A percentile compares a stretch with the other conserved stretches of the same genome.
phyloP scores from a whole-genome alignment of 352 stramenopile species.

The Phytophthora citricola region DNA sequence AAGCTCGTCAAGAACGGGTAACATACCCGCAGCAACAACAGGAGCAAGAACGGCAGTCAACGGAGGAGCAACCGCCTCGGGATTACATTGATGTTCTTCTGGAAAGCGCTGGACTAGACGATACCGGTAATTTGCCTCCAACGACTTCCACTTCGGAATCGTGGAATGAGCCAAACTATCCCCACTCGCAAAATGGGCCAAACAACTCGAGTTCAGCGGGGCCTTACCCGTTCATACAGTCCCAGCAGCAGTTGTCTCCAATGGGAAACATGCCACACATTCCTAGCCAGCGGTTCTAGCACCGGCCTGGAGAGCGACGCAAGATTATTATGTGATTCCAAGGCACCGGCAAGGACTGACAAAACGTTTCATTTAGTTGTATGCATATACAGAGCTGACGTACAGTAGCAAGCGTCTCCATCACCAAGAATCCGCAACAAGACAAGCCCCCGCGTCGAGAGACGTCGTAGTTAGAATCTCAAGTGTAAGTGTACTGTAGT shows the following conservation, averaged over 20 bases:
- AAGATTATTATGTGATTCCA: too few species aligned
- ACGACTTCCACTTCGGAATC: slow-evolving; percentile 38
- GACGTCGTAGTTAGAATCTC: slow-evolving; percentile 32
- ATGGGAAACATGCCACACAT: slow-evolving; percentile 37
- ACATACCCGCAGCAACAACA: slow-evolving; percentile 25
- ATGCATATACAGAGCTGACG: slow-evolving; percentile 29
- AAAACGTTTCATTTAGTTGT: slow-evolving; percentile 21
- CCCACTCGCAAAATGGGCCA: slow-evolving; percentile 20
- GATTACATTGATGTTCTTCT: slow-evolving; percentile 72
- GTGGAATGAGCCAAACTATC: slow-evolving; percentile 34
- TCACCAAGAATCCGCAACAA: slow-evolving; percentile 32
- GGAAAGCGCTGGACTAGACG: slow-evolving; percentile 61
- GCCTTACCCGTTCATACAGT: slow-evolving; percentile 33
- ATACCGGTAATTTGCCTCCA: slow-evolving; percentile 36
- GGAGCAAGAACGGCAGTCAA: slow-evolving; percentile 15
- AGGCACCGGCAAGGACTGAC: too few species aligned
- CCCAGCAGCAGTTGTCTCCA: slow-evolving; percentile 38
- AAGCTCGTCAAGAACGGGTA: slow-evolving; percentile 31
- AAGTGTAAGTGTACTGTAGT: slow-evolving; percentile 32
- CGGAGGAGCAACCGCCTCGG: slow-evolving; percentile 27
- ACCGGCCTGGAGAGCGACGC: background rate
- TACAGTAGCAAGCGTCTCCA: slow-evolving; percentile 38
- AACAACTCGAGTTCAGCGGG: slow-evolving; percentile 8
- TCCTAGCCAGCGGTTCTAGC: slow-evolving; percentile 39
- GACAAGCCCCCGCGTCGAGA: slow-evolving; percentile 22